Evolutionary conservation across 257 asterid species (phyloP).

Genomic region (Nicotiana tabacum): DNA sequence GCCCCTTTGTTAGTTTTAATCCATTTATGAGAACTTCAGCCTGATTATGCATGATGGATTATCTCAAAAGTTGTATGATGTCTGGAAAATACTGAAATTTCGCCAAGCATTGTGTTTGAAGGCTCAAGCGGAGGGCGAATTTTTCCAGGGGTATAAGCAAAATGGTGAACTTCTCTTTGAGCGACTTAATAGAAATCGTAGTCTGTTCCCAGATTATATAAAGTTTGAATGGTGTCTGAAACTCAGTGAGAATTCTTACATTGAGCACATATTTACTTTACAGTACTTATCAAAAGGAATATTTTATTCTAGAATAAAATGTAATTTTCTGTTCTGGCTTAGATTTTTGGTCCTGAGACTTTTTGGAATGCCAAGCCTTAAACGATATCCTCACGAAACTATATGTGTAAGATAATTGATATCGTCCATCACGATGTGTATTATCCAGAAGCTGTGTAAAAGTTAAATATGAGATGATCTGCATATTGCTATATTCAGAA

Average conservation of each 20-base stretch:
- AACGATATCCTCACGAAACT: background rate
- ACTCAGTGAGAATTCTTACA: background rate
- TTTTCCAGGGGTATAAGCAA: background rate
- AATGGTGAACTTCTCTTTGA: background rate
- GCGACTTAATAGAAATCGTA: background rate
- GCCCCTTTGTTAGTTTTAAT: background rate
- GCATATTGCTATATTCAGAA: background rate
- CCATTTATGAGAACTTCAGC: conserved; percentile 6
- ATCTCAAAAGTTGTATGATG: background rate
- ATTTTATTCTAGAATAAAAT: background rate
- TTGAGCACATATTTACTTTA: background rate
- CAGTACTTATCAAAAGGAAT: background rate
- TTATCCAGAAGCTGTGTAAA: background rate
- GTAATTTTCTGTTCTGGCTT: background rate
- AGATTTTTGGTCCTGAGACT: background rate
- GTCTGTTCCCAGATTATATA: background rate
- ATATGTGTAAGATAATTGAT: background rate
- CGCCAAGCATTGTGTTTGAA: background rate
- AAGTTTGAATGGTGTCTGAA: background rate
- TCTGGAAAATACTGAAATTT: background rate
- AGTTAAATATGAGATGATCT: background rate
- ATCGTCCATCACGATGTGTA: background rate
- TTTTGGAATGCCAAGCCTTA: background rate
- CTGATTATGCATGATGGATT: background rate
- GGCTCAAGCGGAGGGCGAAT: background rate